Evolutionary conservation across 176 grass and related monocot species (phyloP), one percentile per base, ranked within the genome.

Genomic region (Canna indica): DNA sequence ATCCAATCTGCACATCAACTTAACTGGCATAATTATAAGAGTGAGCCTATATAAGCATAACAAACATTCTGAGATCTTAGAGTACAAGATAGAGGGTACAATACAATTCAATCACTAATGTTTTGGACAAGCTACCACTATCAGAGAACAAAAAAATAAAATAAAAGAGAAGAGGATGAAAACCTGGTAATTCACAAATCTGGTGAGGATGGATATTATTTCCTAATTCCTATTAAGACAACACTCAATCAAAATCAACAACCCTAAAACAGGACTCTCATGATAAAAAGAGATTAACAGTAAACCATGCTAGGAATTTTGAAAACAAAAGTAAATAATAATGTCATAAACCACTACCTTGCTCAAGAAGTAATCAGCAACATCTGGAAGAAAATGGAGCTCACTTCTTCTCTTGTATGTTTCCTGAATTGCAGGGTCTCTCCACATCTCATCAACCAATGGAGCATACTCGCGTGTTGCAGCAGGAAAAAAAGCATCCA

Each of bases 401-500:
- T 97, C 93, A 6, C 87, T 75, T 73, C 88, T 92, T 73, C 93
- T 83, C 83, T 90, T 97, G 76, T 85, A 97, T 38, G 93, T 97
- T 82, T 88, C 93, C 80, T 97, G 83, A 77, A 97, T 90, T 18
- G 93, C 93, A 72, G 82, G 86, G 72, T 97, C 84, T 30, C 70
- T 86, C 93, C 93, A 97, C 88, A 92, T 41, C 73, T 97, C 93
- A 74, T 97, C 88, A 70, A 90, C 86, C 22, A 84, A 67, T 77
- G 93, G 88, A 75, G 93, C 93, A 39, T 97, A 97, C 83, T 97
- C 93, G 38, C 88, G 81, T 32, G 93, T 87, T 63, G 88, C 88
- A 28, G 93, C 93, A 72, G 93, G 93, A 64, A 97, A 97, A 73
- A 92, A 92, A 38, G 93, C 84, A 67, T 97, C 93, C 64, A 97